Base-by-base conservation (phyloP, 805 yeast species). In the Candida coquimbonensis region DNA sequence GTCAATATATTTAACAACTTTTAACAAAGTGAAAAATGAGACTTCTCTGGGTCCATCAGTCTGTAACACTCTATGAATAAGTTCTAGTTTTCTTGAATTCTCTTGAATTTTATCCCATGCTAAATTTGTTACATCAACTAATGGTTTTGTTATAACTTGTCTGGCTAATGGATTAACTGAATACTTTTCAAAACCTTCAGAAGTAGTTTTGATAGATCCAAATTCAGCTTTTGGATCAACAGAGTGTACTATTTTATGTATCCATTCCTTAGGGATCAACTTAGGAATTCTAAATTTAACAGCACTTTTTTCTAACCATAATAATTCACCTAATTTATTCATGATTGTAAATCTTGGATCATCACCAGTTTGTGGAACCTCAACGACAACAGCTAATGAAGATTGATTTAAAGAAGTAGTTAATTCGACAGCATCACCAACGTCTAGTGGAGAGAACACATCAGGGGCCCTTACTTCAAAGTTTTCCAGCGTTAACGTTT, bases 381-480 rank as follows among this genome's bases (percentile, higher is more conserved):
- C 74, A 1, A 73, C 79, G 32, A 84, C 72, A 42, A 82, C 74
- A 26, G 76, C 74, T 17, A 82, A 63, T 42, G 71, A 73, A 5
- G 73, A 64, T 35, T 69, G 69, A 42, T 72, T 65, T 40, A 69
- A 56, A 7, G 62, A 68, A 1, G 66, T 62, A 13, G 67, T 64
- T 16, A 82, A 57, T 16, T 79, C 74, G 5, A 82, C 88, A 40
- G 82, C 64, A 60, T 84, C 90, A 39, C 91, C 90, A 4, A 79
- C 38, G 27, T 55, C 53, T 5, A 57, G 34, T 0, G 63, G 55
- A 5, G 44, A 27, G 36, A 52, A 56, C 11, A 59, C 40, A 32
- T 54, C 53, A 12, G 42, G 16, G 14, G n/a, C 49, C 32, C 13
- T 44, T 8, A 4, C 42, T 49, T 29, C 43, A 24, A 12, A 24